Evolutionary conservation across 2,329 filamentous ascomycete genomes (phyloP), one percentile per base, ranked within the genome.

Genomic region (Rutstroemia sydowiana): DNA sequence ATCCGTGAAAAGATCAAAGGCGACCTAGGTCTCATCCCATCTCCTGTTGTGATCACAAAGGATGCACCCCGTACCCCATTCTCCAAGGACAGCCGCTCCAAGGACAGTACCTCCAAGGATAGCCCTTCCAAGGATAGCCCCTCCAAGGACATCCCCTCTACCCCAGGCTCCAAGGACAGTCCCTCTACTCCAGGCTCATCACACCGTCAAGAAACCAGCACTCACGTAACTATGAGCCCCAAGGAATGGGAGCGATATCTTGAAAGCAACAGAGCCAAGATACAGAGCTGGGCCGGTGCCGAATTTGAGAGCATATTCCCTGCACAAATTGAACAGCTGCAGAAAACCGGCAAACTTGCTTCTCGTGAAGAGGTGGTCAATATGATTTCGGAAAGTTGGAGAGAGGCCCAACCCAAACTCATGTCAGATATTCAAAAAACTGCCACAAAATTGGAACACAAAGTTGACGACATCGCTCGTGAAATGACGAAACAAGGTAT

Each of bases 321-420:
- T 16, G 5, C n/a, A 14, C 36, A 26, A 23, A 13, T 53, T 3
- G 16, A 43, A 40, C 26, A 55, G 21, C 52, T 60, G 3, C 36
- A 59, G 5, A 51, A 58, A 43, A 49, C 58, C 6, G 55, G 61
- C 31, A 51, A 55, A 36, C 39, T 62, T 16, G 56, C 57, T 13
- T 44, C 57, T 10, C 62, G 51, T 36, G 37, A 51, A 3, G 54
- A 62, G 20, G 70, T 95, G 95, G 74, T 98, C 95, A 74, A 96
- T 88, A 55, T 97, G 90, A 66, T 98, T 95, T 54, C 87, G 87
- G 31, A 97, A 76, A 54, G 95, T 79, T 2, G 93, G 93, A 54
- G 54, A 4, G 56, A 61, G 3, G 18, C 40, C 14, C 5, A 32
- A 2, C 10, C 1, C 8, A 44, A 52, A 20, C 43, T 65, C 42